A percentile compares a stretch with the other conserved stretches of the same genome.
Evolutionary conservation across 495 filamentous ascomycete species (phyloP).

Genomic region (Acidiella bohemica): DNA sequence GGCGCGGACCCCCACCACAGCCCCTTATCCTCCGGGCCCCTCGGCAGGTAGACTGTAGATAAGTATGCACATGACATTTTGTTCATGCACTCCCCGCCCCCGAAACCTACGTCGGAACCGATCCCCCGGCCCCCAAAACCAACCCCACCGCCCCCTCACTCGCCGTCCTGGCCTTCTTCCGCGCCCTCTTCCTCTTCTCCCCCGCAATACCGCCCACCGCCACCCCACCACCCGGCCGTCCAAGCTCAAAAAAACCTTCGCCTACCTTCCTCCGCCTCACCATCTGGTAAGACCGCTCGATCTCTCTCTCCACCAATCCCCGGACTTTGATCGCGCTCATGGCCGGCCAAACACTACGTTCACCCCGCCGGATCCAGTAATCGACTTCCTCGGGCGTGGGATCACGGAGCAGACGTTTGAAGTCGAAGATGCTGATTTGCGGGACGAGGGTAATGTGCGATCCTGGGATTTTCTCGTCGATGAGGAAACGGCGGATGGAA

Average conservation of each 20-base stretch:
- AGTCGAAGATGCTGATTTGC: conserved; percentile 56
- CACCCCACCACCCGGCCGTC: too few relatives aligned
- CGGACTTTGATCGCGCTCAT: conserved; percentile 67
- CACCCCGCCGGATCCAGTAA: conserved; percentile 76
- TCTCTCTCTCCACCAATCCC: conserved; percentile 75
- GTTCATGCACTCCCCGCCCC: too few relatives aligned
- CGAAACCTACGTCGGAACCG: too few relatives aligned
- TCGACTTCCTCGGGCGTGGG: conserved; percentile 63
- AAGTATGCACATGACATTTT: too few relatives aligned
- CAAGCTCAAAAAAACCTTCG: too few relatives aligned
- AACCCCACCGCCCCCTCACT: too few relatives aligned
- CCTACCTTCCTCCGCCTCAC: conserved; percentile 3
- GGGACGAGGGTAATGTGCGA: conserved; percentile 73
- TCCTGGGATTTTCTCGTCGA: conserved; percentile 78
- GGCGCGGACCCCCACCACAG: too few relatives aligned
- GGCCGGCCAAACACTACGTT: conserved; percentile 86
- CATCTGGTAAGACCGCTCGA: conserved; percentile 46
- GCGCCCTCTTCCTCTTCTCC: not conserved
- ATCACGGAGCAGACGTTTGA: conserved; percentile 62
- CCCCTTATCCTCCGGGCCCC: too few relatives aligned
- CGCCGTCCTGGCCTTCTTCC: not conserved
- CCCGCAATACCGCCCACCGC: too few relatives aligned
- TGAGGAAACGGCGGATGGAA: conserved; percentile 58
- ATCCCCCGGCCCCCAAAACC: too few relatives aligned
- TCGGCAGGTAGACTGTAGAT: too few relatives aligned